A percentile compares a stretch with the other conserved stretches of the same genome.
phyloP scores from a whole-genome alignment of 345 rosid species.

The Mercurialis annua region DNA sequence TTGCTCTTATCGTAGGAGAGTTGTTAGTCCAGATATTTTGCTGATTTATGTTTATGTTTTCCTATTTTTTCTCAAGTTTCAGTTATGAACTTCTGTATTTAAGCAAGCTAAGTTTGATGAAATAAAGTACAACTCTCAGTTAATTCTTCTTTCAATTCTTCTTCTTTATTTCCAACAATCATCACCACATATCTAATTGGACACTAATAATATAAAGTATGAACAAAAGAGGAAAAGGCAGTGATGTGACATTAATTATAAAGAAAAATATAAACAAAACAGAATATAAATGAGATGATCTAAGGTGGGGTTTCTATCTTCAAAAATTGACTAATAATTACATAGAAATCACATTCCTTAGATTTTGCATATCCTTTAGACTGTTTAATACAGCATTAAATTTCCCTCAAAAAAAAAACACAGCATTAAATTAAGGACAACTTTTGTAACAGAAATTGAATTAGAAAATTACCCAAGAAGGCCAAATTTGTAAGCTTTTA shows the following conservation, averaged over 20 bases:
- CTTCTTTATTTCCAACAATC: too few species aligned
- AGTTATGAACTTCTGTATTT: too few species aligned
- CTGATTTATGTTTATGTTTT: too few species aligned
- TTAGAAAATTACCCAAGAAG: background rate
- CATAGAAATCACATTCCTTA: background rate
- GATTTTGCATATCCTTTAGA: background rate
- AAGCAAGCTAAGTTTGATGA: too few species aligned
- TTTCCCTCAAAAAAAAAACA: background rate
- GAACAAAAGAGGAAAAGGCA: background rate
- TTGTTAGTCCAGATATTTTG: too few species aligned
- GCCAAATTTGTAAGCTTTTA: background rate
- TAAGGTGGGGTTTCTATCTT: background rate
- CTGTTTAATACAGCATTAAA: background rate
- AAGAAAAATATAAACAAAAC: background rate
- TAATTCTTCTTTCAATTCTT: too few species aligned
- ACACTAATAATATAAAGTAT: background rate
- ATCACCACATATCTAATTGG: background rate
- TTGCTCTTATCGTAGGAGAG: too few species aligned
- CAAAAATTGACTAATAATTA: background rate
- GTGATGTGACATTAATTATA: background rate
- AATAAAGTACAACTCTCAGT: too few species aligned
- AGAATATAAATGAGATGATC: background rate
- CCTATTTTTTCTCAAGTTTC: too few species aligned
- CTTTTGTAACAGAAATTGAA: background rate
- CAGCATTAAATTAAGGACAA: background rate